These are phyloP conservation scores for Dendrocalamus latiflorus DNA, from an alignment of 202 grass and related monocot species.

Conservation along the genomic window DNA sequence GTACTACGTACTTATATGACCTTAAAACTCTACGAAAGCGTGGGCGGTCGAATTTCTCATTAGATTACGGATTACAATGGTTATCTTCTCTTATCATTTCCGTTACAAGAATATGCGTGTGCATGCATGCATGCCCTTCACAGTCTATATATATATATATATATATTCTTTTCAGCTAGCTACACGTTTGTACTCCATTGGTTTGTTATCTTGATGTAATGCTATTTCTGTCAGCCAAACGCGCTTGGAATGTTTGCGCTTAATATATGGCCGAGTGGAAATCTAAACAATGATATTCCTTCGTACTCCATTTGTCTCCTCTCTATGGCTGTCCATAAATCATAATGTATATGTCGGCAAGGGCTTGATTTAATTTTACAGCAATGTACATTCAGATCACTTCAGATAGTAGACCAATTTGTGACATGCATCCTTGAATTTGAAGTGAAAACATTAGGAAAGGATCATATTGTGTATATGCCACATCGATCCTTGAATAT, in stretches of 20 bases:
- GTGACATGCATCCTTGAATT: not conserved
- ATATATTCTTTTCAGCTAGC: conserved; percentile 22
- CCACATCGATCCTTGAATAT: not conserved
- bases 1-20: not conserved
- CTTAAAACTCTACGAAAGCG: conserved; percentile 21
- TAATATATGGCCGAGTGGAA: conserved; percentile 5
- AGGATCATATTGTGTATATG: not conserved
- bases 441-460: not conserved
- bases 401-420: not conserved
- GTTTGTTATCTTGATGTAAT: conserved; percentile 12
- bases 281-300: conserved; percentile 2
- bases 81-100: conserved; percentile 17
- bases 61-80: conserved; percentile 2
- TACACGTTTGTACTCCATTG: conserved; percentile 15
- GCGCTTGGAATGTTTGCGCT: conserved; percentile 19
- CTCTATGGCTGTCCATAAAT: not conserved
- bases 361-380: not conserved
- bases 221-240: conserved; percentile 6
- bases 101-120: not conserved
- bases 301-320: not conserved
- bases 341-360: not conserved
- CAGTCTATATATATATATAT: not conserved
- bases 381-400: not conserved
- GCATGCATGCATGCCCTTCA: conserved; percentile 11
- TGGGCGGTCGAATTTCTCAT: not conserved